phyloP scores from a whole-genome alignment of 2,329 filamentous ascomycete genomes.

The Domatiomyces catenatus region DNA sequence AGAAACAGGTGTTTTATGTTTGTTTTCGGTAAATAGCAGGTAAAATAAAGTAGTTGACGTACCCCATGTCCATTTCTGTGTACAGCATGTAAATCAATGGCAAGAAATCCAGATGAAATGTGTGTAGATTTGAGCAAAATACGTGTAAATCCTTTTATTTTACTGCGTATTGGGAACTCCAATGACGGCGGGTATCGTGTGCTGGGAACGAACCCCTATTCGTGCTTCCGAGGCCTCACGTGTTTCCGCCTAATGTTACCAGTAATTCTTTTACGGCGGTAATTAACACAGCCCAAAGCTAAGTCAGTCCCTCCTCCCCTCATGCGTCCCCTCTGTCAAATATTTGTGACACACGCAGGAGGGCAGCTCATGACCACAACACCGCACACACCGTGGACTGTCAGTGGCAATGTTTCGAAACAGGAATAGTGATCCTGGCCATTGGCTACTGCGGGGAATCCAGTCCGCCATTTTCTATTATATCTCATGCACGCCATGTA shows the following conservation, averaged over 20 bases:
- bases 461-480: conserved; percentile 38
- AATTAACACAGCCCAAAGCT: no score
- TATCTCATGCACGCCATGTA: conserved; percentile 42
- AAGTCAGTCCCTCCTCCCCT: no score
- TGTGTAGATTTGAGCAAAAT: no score
- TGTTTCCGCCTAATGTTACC: neutral
- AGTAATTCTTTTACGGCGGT: no score
- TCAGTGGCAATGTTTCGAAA: neutral
- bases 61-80: no score
- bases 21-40: no score
- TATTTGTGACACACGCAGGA: neutral
- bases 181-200: neutral
- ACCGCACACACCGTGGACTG: neutral
- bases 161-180: no score
- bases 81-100: no score
- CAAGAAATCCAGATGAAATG: no score
- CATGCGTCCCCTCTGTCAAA: neutral
- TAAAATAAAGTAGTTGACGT: no score
- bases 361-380: neutral
- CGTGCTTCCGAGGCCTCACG: neutral
- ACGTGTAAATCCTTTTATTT: no score
- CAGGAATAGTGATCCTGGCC: conserved; percentile 9
- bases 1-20: no score
- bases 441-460: conserved; percentile 33
- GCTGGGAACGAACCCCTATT: neutral